A percentile compares a stretch with the other conserved stretches of the same genome.
These are phyloP conservation scores for Beauveria rudraprayagi DNA, from an alignment of 2,329 filamentous ascomycete species.

Conservation along the genomic window DNA sequence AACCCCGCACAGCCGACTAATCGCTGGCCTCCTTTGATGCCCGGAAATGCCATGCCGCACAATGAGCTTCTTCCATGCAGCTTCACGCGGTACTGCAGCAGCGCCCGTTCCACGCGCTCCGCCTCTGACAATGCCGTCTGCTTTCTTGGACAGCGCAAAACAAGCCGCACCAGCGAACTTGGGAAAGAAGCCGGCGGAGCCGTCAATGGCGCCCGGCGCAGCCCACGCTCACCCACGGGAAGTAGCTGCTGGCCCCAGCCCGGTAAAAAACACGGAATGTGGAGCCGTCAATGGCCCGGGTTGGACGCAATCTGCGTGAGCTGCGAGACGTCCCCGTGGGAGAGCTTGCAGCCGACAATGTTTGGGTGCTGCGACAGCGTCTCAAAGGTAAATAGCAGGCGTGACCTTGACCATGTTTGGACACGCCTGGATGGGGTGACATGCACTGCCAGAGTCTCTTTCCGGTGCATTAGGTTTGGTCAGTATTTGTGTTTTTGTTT, in stretches of 20 bases:
- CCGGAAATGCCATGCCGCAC: constrained; percentile 53
- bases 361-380: constrained; percentile 53
- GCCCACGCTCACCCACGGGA: constrained; percentile 49
- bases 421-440: constrained; percentile 44
- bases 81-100: constrained; percentile 56
- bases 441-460: neutral
- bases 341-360: constrained; percentile 63
- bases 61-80: constrained; percentile 54
- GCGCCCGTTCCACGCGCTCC: constrained; percentile 41
- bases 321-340: constrained; percentile 58
- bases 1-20: constrained; percentile 49
- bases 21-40: constrained; percentile 61
- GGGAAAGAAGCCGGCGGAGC: constrained; percentile 55
- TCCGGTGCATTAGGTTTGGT: neutral
- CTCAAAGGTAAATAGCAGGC: constrained; percentile 44
- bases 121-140: constrained; percentile 24
- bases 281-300: constrained; percentile 43
- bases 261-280: constrained; percentile 57
- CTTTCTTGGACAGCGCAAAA: constrained; percentile 36
- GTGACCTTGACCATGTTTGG: constrained; percentile 56
- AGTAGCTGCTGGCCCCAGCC: constrained; percentile 59
- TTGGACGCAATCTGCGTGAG: constrained; percentile 53
- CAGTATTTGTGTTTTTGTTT: neutral
- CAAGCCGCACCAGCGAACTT: constrained; percentile 50
- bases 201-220: constrained; percentile 55